Evolutionary conservation across 768 basidiomycete genomes (phyloP).

Genomic region (Exidia glandulosa): DNA sequence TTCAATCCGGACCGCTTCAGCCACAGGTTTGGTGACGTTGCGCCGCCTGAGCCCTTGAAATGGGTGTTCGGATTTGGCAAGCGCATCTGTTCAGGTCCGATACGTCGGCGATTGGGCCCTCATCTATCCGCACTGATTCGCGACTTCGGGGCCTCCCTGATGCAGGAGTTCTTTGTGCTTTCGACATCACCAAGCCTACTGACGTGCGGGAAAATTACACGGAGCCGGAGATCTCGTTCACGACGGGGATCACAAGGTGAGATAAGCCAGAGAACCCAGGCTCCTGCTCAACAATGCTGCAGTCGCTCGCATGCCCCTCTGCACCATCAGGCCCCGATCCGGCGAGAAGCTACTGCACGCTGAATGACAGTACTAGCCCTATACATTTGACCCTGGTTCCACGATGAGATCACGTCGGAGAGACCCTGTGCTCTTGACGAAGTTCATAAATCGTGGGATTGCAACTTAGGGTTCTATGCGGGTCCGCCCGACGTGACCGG

Average conservation of each 20-base stretch:
- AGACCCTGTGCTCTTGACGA: too few species aligned
- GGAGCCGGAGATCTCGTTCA: slow-evolving; percentile 24
- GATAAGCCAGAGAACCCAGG: slow-evolving; percentile 6
- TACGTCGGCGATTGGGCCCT: not conserved
- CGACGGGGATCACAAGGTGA: slow-evolving; percentile 20
- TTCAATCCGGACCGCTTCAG: not conserved
- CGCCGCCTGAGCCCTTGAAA: not conserved
- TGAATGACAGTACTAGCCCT: too few species aligned
- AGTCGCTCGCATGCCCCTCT: not conserved
- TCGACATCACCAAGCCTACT: slow-evolving; percentile 27
- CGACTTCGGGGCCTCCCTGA: slow-evolving; percentile 14
- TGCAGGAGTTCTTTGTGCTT: slow-evolving; percentile 24
- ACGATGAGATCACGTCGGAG: too few species aligned
- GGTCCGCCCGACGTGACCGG: too few species aligned
- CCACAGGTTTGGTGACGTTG: too few species aligned
- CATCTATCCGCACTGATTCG: not conserved
- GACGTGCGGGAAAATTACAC: slow-evolving; percentile 26
- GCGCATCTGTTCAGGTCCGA: not conserved
- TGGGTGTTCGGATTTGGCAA: not conserved
- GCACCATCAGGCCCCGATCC: too few species aligned
- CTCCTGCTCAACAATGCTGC: not conserved
- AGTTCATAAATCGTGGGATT: too few species aligned
- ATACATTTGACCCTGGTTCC: too few species aligned
- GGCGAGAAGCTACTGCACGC: too few species aligned
- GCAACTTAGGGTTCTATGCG: too few species aligned